Conservation (phyloP, 2,329 filamentous ascomycete species). For the Hymenoscyphus fructigenus region DNA sequence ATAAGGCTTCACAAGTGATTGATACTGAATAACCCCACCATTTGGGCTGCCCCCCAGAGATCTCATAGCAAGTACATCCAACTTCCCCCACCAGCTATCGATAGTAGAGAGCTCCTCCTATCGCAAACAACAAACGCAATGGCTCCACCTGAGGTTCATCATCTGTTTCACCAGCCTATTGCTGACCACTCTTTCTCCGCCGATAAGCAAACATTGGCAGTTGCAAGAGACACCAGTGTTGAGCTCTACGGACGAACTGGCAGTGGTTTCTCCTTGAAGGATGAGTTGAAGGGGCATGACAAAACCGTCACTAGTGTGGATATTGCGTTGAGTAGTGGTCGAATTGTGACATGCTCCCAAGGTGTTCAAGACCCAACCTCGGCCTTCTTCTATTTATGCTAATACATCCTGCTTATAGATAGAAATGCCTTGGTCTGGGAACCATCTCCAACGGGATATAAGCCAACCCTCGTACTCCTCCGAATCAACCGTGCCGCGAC, state of each 20-base stretch:
- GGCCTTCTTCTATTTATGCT: slow-evolving; percentile 10
- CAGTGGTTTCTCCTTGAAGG: slow-evolving; percentile 76
- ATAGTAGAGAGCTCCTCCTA: slow-evolving; percentile 99
- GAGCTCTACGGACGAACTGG: slow-evolving; percentile 80
- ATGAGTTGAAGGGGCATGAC: slow-evolving; percentile 96
- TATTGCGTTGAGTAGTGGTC: slow-evolving; percentile 84
- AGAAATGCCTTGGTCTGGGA: slow-evolving; percentile 99
- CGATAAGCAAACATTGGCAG: slow-evolving; percentile 83
- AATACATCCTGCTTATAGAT: slow-evolving; percentile 52
- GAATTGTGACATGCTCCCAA: slow-evolving; percentile 97
- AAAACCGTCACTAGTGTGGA: slow-evolving; percentile 96
- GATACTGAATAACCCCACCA: too few species aligned
- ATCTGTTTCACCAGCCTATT: slow-evolving; percentile 95
- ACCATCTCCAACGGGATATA: slow-evolving; percentile 87
- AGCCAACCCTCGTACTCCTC: slow-evolving; percentile 93
- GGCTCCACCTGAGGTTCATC: slow-evolving; percentile 86
- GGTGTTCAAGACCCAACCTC: slow-evolving; percentile 50
- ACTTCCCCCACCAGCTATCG: slow-evolving; percentile 41
- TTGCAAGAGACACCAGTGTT: slow-evolving; percentile 85
- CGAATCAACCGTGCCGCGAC: slow-evolving; percentile 96
- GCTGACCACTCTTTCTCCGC: slow-evolving; percentile 97
- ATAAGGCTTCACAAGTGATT: not conserved
- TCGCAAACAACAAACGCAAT: slow-evolving; percentile 57
- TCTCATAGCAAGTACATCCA: not conserved
- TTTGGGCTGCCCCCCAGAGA: not conserved